A percentile compares a stretch with the other conserved stretches of the same genome.
Conservation (phyloP, 2,329 filamentous ascomycete species). For the Shiraia sp. region DNA sequence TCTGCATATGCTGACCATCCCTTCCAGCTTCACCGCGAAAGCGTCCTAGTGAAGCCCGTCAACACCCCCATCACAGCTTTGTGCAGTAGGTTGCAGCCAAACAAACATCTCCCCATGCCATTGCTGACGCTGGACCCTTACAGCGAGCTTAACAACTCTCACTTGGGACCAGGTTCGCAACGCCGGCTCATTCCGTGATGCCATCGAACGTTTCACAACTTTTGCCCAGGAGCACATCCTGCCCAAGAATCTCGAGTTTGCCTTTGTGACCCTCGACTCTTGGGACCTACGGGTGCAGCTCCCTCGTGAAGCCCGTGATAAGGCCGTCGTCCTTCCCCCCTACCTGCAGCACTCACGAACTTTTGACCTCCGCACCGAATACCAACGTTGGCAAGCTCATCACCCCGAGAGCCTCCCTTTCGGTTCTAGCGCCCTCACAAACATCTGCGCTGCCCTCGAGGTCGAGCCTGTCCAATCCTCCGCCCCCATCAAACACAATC, state of each 20-base stretch:
- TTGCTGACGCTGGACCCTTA: constrained; percentile 32
- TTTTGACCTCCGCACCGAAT: constrained; percentile 95
- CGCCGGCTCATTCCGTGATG: constrained; percentile 95
- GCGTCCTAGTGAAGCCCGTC: constrained; percentile 94
- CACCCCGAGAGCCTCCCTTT: constrained; percentile 97
- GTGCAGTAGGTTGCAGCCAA: constrained; percentile 74
- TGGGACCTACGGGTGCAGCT: constrained; percentile 99
- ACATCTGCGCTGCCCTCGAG: constrained; percentile 97
- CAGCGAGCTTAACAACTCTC: constrained; percentile 94
- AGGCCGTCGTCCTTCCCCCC: constrained; percentile 92
- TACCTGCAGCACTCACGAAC: constrained; percentile 98
- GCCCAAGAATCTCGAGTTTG: constrained; percentile 91
- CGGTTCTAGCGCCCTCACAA: constrained; percentile 90
- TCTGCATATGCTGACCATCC: constrained; percentile 32
- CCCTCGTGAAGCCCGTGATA: constrained; percentile 95
- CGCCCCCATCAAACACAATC: constrained; percentile 97
- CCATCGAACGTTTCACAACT: constrained; percentile 89
- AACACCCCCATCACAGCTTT: constrained; percentile 98
- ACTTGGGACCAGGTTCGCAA: constrained; percentile 99
- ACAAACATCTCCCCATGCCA: constrained; percentile 10
- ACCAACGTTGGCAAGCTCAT: constrained; percentile 97
- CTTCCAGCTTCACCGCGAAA: constrained; percentile 85
- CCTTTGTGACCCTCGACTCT: constrained; percentile 96
- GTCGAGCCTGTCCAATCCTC: constrained; percentile 97
- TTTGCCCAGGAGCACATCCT: constrained; percentile 92